Base-by-base conservation (phyloP, 495 filamentous ascomycete species). In the Chaetomium cochliodes region DNA sequence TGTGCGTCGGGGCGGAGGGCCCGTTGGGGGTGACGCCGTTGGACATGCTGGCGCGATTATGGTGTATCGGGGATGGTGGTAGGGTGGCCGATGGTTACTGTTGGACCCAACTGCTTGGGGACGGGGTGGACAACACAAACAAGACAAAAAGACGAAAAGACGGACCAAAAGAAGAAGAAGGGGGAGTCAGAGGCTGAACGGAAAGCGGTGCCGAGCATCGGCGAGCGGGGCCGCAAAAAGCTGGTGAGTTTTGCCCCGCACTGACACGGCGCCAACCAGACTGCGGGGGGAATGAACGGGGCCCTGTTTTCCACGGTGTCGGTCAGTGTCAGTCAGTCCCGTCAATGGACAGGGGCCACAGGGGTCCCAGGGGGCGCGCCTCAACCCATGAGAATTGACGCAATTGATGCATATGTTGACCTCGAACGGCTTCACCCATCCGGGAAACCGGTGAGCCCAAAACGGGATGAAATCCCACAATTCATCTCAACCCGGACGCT, bases 1-100 rank as follows among this genome's bases (percentile, higher is more conserved):
- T 86, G 65, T 85, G 85, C 64, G 74, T 74, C 67, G 73, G 63
- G n/a, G 46, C 62, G 23, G 66, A 47, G 41, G 42, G 23, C 61
- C 63, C 72, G 37, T 72, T 69, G 37, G 67, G 42, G 44, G 22
- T 56, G 49, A 30, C 63, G 65, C 69, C 71, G 71, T 69, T 73
- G 28, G 71, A 69, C 69, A 71, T 69, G 50, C 20, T 70, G 67
- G 49, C 26, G 15, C 46, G 42, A 33, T 16, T 16, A 28, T 39
- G 28, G 44, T 22, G 20, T 41, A 39, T 57, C 51, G 46, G 4
- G 42, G 26, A 23, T 52, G 47, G 30, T 33, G 59, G n/a, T 23
- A 44, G 28, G 49, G 46, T 46, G 46, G 26, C 5, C 58, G 42
- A 37, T 42, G 37, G 49, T 62, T 39, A 15, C 15, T 30, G 59